phyloP scores from a whole-genome alignment of 2,329 filamentous ascomycete species.

The Fonsecaea multimorphosa region DNA sequence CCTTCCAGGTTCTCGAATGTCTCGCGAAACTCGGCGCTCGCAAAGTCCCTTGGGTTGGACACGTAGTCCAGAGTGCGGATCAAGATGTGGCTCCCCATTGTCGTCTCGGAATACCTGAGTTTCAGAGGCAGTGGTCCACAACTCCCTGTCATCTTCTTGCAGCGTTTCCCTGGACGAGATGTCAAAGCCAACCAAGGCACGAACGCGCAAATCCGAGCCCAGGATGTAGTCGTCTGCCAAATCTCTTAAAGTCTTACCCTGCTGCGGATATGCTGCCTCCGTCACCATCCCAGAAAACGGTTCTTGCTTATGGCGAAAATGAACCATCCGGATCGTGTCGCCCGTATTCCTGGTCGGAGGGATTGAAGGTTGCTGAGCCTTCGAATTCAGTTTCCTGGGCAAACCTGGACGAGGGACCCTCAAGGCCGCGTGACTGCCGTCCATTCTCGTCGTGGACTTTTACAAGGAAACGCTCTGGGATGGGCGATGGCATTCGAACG shows the following conservation, averaged over 20 bases:
- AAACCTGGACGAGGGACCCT: not conserved
- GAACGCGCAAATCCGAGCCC: not conserved
- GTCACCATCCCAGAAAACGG: constrained; percentile 1
- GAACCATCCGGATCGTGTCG: constrained; percentile 5
- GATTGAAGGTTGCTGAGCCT: not conserved
- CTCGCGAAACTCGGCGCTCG: constrained; percentile 3
- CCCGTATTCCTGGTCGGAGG: not conserved
- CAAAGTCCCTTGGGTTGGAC: constrained; percentile 2
- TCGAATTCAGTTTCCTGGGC: too few relatives aligned
- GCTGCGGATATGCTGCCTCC: constrained; percentile 5
- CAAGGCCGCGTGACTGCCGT: not conserved
- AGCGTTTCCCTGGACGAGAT: not conserved
- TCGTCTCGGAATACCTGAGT: constrained; percentile 4
- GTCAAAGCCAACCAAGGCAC: not conserved
- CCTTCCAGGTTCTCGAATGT: constrained; percentile 2
- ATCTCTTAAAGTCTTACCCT: not conserved
- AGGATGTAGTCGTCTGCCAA: not conserved
- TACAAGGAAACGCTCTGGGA: not conserved
- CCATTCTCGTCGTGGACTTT: not conserved
- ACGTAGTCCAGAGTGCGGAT: constrained; percentile 2
- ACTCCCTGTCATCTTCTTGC: not conserved
- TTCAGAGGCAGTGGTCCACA: not conserved
- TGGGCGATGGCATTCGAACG: not conserved
- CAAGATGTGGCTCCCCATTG: constrained; percentile 8
- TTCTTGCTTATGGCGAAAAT: constrained; percentile 1